A percentile compares a stretch with the other conserved stretches of the same genome.
These are phyloP conservation scores for Sordaria brevicollis DNA, from an alignment of 495 filamentous ascomycete genomes.

Conservation along the genomic window DNA sequence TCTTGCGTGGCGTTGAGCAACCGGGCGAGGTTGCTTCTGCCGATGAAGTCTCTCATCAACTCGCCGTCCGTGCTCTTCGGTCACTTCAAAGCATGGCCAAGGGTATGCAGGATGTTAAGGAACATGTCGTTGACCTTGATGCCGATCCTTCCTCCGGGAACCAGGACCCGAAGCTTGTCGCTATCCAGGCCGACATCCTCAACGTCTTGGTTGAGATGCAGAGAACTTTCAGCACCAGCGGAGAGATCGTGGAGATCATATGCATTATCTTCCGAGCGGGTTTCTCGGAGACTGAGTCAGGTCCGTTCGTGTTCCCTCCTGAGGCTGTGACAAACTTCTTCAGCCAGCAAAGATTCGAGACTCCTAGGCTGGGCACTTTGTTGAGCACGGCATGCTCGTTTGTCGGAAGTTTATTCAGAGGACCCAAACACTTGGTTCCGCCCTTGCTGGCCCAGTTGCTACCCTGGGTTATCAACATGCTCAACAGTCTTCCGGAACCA, in stretches of 20 bases:
- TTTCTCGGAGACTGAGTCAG: constrained; percentile 66
- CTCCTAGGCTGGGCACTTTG: constrained; percentile 60
- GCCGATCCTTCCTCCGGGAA: constrained; percentile 13
- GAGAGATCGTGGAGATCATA: constrained; percentile 62
- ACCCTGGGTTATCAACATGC: constrained; percentile 53
- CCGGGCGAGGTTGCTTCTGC: constrained; percentile 8
- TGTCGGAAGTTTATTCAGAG: constrained; percentile 51
- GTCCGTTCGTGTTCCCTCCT: constrained; percentile 68
- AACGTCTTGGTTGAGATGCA: constrained; percentile 39
- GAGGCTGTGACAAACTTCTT: constrained; percentile 63
- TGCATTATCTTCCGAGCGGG: constrained; percentile 70
- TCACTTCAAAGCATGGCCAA: constrained; percentile 71
- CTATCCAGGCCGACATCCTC: constrained; percentile 41
- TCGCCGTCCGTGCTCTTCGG: constrained; percentile 55
- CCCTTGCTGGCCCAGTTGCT: constrained; percentile 46
- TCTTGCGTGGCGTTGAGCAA: constrained; percentile 18
- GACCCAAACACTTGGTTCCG: constrained; percentile 26
- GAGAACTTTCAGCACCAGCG: constrained; percentile 47
- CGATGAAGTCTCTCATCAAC: constrained; percentile 35
- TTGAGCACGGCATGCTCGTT: constrained; percentile 72
- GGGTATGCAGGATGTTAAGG: constrained; percentile 64
- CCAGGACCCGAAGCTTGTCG: constrained; percentile 2
- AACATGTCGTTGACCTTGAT: constrained; percentile 58
- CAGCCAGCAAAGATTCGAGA: constrained; percentile 47
- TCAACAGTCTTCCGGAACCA: constrained; percentile 53